Evolutionary conservation across 2,329 filamentous ascomycete species (phyloP).

Genomic region (Penicillium decumbens): DNA sequence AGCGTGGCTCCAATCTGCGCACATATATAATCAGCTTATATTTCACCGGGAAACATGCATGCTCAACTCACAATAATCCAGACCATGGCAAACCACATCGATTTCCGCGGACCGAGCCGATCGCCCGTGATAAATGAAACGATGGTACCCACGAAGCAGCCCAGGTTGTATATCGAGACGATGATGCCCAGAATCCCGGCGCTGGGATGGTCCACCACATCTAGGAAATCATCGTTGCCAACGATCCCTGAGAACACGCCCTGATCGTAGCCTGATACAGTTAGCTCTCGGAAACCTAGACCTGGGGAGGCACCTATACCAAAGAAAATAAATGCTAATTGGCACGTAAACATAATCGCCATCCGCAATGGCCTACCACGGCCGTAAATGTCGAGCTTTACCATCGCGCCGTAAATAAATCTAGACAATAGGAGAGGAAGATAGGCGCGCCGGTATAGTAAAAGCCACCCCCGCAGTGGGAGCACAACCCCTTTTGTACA

Average conservation of each 20-base stretch:
- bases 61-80: slow-evolving; percentile 26
- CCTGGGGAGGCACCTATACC: too few relatives aligned
- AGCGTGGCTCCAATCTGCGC: slow-evolving; percentile 33
- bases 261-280: too few relatives aligned
- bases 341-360: too few relatives aligned
- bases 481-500: not conserved
- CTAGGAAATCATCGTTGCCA: too few relatives aligned
- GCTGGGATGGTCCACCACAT: too few relatives aligned
- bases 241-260: too few relatives aligned
- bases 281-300: too few relatives aligned
- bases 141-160: not conserved
- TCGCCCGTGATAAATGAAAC: slow-evolving; percentile 30
- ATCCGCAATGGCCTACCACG: too few relatives aligned
- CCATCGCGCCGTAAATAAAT: slow-evolving; percentile 11
- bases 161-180: not conserved
- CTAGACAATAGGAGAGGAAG: not conserved
- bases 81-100: slow-evolving; percentile 35
- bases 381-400: slow-evolving; percentile 24
- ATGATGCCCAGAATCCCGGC: too few relatives aligned
- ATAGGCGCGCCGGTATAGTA: not conserved
- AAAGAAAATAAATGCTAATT: too few relatives aligned
- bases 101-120: slow-evolving; percentile 30
- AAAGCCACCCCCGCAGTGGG: not conserved
- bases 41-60: too few relatives aligned
- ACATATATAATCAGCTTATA: not conserved